Conservation (phyloP, 371 early-diverging fungal species). For the Zychaea mexicana region DNA sequence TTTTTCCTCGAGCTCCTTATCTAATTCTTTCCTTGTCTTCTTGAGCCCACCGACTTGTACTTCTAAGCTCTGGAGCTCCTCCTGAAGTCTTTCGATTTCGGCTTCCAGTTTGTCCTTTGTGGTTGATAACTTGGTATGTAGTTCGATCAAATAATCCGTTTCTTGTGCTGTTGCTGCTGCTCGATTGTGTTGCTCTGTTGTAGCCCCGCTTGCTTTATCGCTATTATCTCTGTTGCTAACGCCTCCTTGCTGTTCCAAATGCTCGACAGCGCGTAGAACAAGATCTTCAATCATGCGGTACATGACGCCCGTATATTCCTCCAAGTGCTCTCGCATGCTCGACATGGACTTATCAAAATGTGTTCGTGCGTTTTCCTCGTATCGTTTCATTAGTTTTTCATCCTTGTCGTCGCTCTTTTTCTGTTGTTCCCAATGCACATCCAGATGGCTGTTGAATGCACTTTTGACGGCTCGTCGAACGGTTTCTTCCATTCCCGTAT, state of each 20-base stretch:
- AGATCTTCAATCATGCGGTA: conserved; percentile 51
- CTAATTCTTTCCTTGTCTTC: conserved; percentile 20
- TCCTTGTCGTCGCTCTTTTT: conserved; percentile 22
- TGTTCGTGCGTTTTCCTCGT: conserved; percentile 46
- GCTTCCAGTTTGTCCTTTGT: conserved; percentile 19
- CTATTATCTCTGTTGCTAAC: neutral
- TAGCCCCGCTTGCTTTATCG: neutral
- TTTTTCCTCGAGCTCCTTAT: conserved; percentile 25
- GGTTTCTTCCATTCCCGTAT: conserved; percentile 40
- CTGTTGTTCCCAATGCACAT: conserved; percentile 28
- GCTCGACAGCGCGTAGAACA: conserved; percentile 39
- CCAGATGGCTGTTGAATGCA: conserved; percentile 38
- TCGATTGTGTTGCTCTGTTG: neutral
- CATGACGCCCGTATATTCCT: conserved; percentile 48
- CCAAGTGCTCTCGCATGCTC: conserved; percentile 42
- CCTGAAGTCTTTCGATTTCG: conserved; percentile 29
- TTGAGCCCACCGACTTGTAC: conserved; percentile 17
- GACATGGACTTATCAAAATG: conserved; percentile 49
- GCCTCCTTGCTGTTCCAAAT: conserved; percentile 17
- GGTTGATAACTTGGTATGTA: conserved; percentile 25
- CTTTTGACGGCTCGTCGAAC: conserved; percentile 48
- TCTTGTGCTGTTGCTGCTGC: neutral
- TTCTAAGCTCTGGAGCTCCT: conserved; percentile 25
- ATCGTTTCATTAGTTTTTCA: conserved; percentile 45
- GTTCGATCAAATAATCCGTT: conserved; percentile 12